Base-by-base conservation (phyloP, 495 filamentous ascomycete genomes). In the Penicillium argentinense region DNA sequence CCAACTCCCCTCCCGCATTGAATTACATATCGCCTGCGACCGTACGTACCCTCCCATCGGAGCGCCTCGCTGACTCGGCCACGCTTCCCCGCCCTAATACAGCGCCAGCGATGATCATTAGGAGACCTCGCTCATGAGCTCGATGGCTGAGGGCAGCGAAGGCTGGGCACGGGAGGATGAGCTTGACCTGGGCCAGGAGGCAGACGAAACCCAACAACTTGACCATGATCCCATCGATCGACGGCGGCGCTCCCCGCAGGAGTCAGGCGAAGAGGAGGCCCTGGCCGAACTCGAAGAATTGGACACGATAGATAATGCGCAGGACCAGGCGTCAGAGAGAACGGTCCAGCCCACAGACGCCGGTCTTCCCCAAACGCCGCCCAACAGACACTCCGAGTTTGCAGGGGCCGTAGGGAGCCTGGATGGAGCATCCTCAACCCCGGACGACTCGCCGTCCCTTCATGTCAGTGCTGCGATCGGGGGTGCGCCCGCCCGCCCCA, bases 401-500 rank as follows among this genome's bases (percentile, higher is more conserved):
- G 51, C 45, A 24, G 59, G 29, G 19, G 39, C 24, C 4, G 26
- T 56, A 21, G 62, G 52, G n/a, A 73, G 71, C 53, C 49, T 72
- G 54, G 75, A 77, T 53, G 77, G 68, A 40, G 74, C 73, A 8
- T 55, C 82, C 30, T 93, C 88, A 2, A 86, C 81, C 11, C 89
- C 91, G 12, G 92, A 97, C 57, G 91, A 96, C 67, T 85, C 88
- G 3, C 91, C 90, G 12, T 97, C 93, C 11, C 60, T 95, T 39
- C 89, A 90, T 71, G 91, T 95, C 72, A 61, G 60, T 54, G 75
- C 67, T 41, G 53, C 47, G 29, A 49, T 28, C 39, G 26, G 41
- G 21, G n/a, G n/a, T n/a, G n/a, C n/a, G n/a, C n/a, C n/a, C n/a
- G n/a, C n/a, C n/a, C n/a, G n/a, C n/a, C n/a, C 26, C 25, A n/a